These are phyloP conservation scores for Oleoguttula mirabilis DNA, from an alignment of 495 filamentous ascomycete species.

Conservation along the genomic window DNA sequence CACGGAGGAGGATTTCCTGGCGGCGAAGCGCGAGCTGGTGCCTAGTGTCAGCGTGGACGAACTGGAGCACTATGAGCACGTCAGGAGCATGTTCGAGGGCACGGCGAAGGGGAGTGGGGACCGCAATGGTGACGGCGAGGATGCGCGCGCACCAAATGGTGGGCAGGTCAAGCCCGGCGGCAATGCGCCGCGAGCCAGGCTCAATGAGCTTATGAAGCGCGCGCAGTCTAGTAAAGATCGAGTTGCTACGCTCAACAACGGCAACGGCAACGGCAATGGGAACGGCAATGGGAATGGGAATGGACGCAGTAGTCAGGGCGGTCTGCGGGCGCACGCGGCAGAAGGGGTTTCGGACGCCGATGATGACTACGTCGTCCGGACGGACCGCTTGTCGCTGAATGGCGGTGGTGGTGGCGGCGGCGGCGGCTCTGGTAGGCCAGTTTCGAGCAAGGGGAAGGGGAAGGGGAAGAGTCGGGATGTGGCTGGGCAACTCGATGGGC, in stretches of 20 bases:
- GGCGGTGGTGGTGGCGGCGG: conserved; percentile 12
- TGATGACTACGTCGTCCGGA: conserved; percentile 34
- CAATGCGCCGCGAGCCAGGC: conserved; percentile 1
- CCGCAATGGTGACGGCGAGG: too few species aligned
- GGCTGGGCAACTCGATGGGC: neutral
- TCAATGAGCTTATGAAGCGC: neutral
- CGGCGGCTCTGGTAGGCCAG: conserved; percentile 6
- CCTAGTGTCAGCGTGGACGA: conserved; percentile 88
- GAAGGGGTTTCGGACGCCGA: conserved; percentile 29
- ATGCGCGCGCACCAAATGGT: neutral
- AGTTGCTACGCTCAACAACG: neutral
- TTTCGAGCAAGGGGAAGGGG: conserved; percentile 18
- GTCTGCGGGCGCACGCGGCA: conserved; percentile 25
- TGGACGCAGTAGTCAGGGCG: neutral
- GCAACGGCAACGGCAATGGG: conserved; percentile 12
- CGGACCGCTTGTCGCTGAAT: conserved; percentile 32
- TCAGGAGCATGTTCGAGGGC: conserved; percentile 68
- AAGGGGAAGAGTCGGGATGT: conserved; percentile 36
- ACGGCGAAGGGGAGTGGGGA: too few species aligned
- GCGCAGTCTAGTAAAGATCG: conserved; percentile 1
- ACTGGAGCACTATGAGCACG: conserved; percentile 78
- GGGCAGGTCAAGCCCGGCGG: conserved; percentile 1
- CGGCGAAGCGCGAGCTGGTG: conserved; percentile 73
- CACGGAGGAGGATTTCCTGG: conserved; percentile 71
- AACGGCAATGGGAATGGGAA: conserved; percentile 27